These are phyloP conservation scores for Ilyonectria sp. DNA, from an alignment of 2,329 filamentous ascomycete species.

Conservation along the genomic window DNA sequence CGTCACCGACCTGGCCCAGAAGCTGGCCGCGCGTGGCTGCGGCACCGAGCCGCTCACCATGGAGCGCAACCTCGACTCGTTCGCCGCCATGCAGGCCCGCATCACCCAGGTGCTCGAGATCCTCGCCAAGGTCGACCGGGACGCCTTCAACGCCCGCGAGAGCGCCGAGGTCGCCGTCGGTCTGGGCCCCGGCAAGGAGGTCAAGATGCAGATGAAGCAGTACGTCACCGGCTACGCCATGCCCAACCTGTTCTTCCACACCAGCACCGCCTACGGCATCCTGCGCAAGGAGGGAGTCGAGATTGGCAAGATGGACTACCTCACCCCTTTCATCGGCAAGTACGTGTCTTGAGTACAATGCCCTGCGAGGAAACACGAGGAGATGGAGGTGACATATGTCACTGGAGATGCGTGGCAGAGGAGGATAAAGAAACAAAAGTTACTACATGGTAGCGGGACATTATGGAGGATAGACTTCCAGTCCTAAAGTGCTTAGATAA, in stretches of 20 bases:
- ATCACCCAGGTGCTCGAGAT: conserved; percentile 51
- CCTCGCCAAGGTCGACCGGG: conserved; percentile 52
- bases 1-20: conserved; percentile 49
- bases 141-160: conserved; percentile 52
- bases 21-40: conserved; percentile 52
- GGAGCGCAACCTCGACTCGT: conserved; percentile 50
- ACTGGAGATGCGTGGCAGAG: not conserved
- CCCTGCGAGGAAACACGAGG: not conserved
- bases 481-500: conserved; percentile 3
- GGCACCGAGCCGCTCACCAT: conserved; percentile 49
- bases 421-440: conserved; percentile 12
- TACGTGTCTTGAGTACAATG: conserved; percentile 32
- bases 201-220: conserved; percentile 46
- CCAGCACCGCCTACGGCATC: conserved; percentile 72
- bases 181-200: conserved; percentile 50
- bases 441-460: not conserved
- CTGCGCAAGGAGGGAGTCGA: conserved; percentile 73
- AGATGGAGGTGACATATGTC: not conserved
- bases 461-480: not conserved
- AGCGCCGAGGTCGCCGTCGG: conserved; percentile 48
- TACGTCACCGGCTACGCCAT: conserved; percentile 66
- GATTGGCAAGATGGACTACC: conserved; percentile 73
- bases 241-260: conserved; percentile 77
- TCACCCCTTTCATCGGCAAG: conserved; percentile 54
- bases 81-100: conserved; percentile 54